Base-by-base conservation (phyloP, 1,139 yeast species). In the Candida buenavistaensis region DNA sequence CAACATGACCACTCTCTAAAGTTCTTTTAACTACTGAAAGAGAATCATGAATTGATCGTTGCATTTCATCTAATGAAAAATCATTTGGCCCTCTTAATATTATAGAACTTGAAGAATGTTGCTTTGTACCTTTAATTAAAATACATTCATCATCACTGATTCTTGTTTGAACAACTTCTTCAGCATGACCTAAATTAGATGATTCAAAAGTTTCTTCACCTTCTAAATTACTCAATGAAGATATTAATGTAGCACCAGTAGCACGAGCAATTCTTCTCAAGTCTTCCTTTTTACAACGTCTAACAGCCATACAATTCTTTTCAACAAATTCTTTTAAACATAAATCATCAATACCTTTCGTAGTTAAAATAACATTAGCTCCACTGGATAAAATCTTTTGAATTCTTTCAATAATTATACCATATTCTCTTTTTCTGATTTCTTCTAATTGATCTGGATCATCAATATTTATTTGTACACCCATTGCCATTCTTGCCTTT, bases 131-230 rank as follows among this genome's bases (percentile, higher is more conserved):
- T 62, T 87, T 88, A 48, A 94, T 80, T 49, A 94, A 73, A 49
- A 94, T 92, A 69, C 97, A 92, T 65, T 94, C 99, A 60, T 94
- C 97, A 60, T 94, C 99, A 43, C 96, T 85, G 54, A 87, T 86
- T 61, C 85, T 80, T 36, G 89, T 87, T 67, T 94, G 98, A 17
- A 77, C 78, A 40, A 92, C 98, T 61, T 86, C 95, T 46, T 87
- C 96, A 36, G 98, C 97, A 38, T 74, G 65, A 42, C 99, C 99
- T 50, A 94, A 71, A 58, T 82, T 85, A 33, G 87, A 75, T 3
- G 89, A 48, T 63, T 94, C 99, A 57, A 90, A 94, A 23, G 94
- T 88, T 63, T 94, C 99, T 38, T 94, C 98, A 51, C 99, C 98
- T 60, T 92, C 98, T 61, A 94, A 74, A 57, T 94, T 92, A 39